Evolutionary conservation across 306 rosid species (phyloP), one percentile per base, ranked within the genome.

Genomic region (Oxytropis ochrocephala): DNA sequence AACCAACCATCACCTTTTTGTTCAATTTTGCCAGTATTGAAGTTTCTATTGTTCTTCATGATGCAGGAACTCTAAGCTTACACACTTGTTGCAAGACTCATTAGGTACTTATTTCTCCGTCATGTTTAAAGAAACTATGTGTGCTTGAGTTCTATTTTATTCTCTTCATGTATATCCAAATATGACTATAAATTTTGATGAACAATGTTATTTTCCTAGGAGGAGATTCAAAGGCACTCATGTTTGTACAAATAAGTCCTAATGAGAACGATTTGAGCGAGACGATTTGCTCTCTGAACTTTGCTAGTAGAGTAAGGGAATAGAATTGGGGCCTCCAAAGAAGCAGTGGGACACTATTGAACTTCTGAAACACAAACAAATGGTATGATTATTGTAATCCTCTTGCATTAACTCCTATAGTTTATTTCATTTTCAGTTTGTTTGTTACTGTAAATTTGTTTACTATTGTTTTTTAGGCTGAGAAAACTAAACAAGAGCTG

Each of bases 221-320:
- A 48, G 99, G 99, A 82, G 97, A 95, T 76, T 95, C 97, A 0
- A 95, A 95, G 86, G 81, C 99, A 11, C 96, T 95, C 53, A 95
- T 95, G 99, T 87, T 95, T 83, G 87, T 95, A 63, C 99, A 95
- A 73, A 91, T 95, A 61, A 95, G 97, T 79, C 99, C 99, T 35
- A 95, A 91, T 29, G 96, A 95, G 80, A 86, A 68, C 5, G 99
- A 95, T 69, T 84, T 95, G 84, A 72, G 96, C n/a, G 99, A 95
- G 91, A 89, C 97, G 18, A 85, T 95, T 64, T 95, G 97, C 87
- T 95, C 99, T 56, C 75, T 95, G 46, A 95, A 91, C 92, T 95
- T 95, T 46, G 99, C 97, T 50, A 95, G 95, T 69, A 89, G 99
- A 84, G 99, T 89, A 41, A 81, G 92, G 99, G 99, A 82, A 85